These are phyloP conservation scores for Smallanthus sonchifolius DNA, from an alignment of 129 eudicot species.

Conservation along the genomic window DNA sequence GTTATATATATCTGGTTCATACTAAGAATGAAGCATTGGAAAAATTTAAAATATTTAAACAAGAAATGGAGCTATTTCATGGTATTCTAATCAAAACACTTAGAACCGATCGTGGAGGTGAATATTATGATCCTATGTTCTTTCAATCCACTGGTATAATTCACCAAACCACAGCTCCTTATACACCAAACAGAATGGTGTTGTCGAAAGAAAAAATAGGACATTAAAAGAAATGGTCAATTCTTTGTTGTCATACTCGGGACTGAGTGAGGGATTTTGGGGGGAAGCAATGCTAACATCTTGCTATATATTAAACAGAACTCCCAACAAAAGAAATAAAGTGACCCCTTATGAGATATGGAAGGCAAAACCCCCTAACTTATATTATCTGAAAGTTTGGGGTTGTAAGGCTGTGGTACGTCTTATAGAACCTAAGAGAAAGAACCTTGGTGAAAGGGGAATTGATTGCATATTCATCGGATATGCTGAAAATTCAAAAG, in stretches of 20 bases:
- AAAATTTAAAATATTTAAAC: too few species aligned
- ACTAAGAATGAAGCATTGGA: not conserved
- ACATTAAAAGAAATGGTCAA: not conserved
- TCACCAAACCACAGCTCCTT: not conserved
- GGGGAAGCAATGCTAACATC: not conserved
- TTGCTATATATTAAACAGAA: not conserved
- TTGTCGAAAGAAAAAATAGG: too few species aligned
- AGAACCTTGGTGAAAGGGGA: too few species aligned
- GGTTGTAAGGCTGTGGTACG: too few species aligned
- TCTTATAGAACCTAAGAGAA: too few species aligned
- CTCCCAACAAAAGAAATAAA: not conserved
- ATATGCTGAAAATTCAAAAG: not conserved
- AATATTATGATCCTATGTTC: too few species aligned
- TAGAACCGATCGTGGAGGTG: not conserved
- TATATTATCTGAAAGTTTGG: not conserved
- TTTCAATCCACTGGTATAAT: too few species aligned
- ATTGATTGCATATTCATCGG: not conserved
- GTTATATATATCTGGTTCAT: not conserved
- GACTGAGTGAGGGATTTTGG: not conserved
- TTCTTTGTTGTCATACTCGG: too few species aligned
- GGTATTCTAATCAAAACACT: too few species aligned
- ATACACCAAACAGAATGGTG: not conserved
- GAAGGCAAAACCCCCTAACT: not conserved
- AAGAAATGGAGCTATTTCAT: not conserved
- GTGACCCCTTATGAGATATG: not conserved